A percentile compares a stretch with the other conserved stretches of the same genome.
Evolutionary conservation across 345 rosid genomes (phyloP).

Genomic region (Combretum micranthum): DNA sequence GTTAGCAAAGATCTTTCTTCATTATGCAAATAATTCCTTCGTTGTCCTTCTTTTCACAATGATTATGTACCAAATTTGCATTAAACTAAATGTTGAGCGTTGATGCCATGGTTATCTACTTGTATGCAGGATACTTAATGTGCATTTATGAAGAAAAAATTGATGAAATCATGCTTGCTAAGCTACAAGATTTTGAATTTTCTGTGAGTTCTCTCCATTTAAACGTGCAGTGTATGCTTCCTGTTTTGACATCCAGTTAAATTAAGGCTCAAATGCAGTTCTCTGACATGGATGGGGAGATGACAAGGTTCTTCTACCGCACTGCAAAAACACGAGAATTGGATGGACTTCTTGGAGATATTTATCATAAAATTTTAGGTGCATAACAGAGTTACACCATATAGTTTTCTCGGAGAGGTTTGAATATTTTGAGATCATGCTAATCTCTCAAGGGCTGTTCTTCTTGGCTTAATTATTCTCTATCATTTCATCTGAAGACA

Average conservation of each 20-base stretch:
- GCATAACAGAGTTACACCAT: slow-evolving; percentile 9
- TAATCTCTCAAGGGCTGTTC: too few species aligned
- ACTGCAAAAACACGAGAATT: slow-evolving; percentile 85
- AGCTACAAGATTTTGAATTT: slow-evolving; percentile 62
- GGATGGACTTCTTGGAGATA: slow-evolving; percentile 85
- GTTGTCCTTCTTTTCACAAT: too few species aligned
- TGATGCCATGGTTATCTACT: slow-evolving; percentile 5
- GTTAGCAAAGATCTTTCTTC: too few species aligned
- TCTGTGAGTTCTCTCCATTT: slow-evolving; percentile 36
- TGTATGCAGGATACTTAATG: slow-evolving; percentile 67
- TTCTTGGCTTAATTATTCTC: too few species aligned
- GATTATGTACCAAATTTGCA: too few species aligned
- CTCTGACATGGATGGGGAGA: slow-evolving; percentile 66
- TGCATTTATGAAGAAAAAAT: slow-evolving; percentile 73
- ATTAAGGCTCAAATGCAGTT: slow-evolving; percentile 32
- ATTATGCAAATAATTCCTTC: too few species aligned
- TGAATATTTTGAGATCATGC: too few species aligned
- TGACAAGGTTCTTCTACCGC: slow-evolving; percentile 67
- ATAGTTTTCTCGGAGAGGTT: too few species aligned
- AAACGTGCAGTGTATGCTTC: neutral
- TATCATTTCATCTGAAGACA: too few species aligned
- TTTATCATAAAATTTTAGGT: slow-evolving; percentile 91
- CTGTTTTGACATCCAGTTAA: neutral
- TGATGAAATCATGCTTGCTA: slow-evolving; percentile 44
- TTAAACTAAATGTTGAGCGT: too few species aligned